Percentiles rank a stretch among this genome's conserved stretches.
phyloP scores from a whole-genome alignment of 2,329 filamentous ascomycete species.

The Colletotrichum caudatum region DNA sequence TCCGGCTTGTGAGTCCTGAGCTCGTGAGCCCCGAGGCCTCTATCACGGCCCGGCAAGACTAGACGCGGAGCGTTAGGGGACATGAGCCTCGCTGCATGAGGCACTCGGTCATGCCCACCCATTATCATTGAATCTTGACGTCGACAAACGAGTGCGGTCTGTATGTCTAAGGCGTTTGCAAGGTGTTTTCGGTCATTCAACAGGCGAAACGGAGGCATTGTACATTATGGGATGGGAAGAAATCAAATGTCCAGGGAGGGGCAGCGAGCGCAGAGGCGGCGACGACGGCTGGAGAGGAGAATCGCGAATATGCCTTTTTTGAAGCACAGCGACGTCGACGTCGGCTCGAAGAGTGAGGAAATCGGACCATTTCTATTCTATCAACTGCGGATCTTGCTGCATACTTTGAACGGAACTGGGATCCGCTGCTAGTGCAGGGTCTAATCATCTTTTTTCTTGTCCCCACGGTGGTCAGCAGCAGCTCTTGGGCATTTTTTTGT shows the following conservation, averaged over 20 bases:
- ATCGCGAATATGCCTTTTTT: background rate
- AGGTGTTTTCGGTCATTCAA: constrained; percentile 40
- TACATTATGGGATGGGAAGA: constrained; percentile 35
- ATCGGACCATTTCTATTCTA: constrained; percentile 4
- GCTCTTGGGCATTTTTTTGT: constrained; percentile 4
- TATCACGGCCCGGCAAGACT: constrained; percentile 39
- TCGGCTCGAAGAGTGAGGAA: background rate
- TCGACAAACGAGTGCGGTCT: constrained; percentile 38
- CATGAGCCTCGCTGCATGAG: background rate
- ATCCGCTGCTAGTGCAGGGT: constrained; percentile 3
- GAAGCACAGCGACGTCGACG: constrained; percentile 2
- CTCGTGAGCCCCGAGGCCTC: constrained; percentile 31
- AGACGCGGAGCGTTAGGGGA: constrained; percentile 8
- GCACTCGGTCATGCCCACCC: background rate
- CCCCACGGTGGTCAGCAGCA: constrained; percentile 3
- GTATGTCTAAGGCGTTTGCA: constrained; percentile 38
- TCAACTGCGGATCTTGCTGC: constrained; percentile 26
- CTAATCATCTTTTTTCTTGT: constrained; percentile 5
- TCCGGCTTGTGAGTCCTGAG: constrained; percentile 41
- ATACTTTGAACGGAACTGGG: constrained; percentile 16
- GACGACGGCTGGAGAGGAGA: constrained; percentile 9
- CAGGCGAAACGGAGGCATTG: constrained; percentile 40
- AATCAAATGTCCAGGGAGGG: background rate
- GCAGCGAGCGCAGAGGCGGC: constrained; percentile 17
- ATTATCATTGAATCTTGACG: constrained; percentile 30